These are phyloP conservation scores for Malania oleifera DNA, from an alignment of 164 flowering plant species.

Conservation along the genomic window DNA sequence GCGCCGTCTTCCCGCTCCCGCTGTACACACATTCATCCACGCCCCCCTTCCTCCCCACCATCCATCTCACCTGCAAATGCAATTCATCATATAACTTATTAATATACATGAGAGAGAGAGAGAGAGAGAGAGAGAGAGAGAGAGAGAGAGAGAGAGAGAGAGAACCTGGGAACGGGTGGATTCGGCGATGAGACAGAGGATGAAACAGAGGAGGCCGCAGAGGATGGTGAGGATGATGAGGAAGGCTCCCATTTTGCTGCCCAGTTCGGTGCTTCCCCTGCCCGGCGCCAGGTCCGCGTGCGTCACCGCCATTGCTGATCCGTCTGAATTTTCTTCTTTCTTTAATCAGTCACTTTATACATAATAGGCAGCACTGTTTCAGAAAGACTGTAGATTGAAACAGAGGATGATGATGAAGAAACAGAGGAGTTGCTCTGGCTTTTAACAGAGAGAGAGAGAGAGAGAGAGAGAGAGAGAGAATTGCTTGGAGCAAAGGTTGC, in stretches of 20 bases:
- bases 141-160: too few relatives aligned
- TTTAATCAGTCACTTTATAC: too few relatives aligned
- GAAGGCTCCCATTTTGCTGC: conserved; percentile 59
- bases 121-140: not conserved
- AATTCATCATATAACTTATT: not conserved
- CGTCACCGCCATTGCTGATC: conserved; percentile 56
- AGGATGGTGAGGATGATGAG: conserved; percentile 57
- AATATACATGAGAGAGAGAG: too few relatives aligned
- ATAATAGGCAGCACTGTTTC: too few relatives aligned
- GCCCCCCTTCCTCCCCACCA: conserved; percentile 17
- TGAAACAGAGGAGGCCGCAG: conserved; percentile 68
- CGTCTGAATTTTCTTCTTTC: not conserved
- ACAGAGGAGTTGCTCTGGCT: not conserved
- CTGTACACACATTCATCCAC: conserved; percentile 51
- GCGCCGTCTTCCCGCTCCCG: conserved; percentile 63
- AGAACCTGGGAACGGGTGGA: conserved; percentile 75
- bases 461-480: conserved; percentile 23
- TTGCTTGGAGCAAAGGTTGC: conserved; percentile 84
- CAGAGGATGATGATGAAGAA: not conserved
- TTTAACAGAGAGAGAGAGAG: not conserved
- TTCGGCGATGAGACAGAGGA: conserved; percentile 80
- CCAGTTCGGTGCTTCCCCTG: conserved; percentile 35
- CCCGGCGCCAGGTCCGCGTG: conserved; percentile 78
- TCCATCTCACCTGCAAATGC: conserved; percentile 54
- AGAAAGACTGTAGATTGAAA: conserved; percentile 1